Conservation (phyloP, 192 early-diverging fungal species). For the Globomyces pollinis-pini region DNA sequence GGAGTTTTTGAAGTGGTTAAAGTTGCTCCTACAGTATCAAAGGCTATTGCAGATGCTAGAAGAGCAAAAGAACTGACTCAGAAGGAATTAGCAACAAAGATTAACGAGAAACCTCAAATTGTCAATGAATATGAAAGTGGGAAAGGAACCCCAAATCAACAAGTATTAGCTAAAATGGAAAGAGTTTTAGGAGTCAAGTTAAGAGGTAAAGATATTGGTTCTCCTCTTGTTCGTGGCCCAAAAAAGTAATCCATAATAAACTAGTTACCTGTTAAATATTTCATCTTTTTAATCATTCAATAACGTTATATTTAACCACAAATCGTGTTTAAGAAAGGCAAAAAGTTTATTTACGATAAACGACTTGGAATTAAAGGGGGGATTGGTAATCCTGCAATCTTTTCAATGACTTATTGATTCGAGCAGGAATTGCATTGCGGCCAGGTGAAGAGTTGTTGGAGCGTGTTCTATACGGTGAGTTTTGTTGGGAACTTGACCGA, state of each 20-base stretch:
- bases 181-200: constrained; percentile 81
- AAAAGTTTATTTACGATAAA: no score
- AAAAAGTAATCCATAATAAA: constrained; percentile 1
- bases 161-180: constrained; percentile 85
- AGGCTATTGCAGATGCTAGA: constrained; percentile 77
- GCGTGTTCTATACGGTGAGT: no score
- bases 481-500: no score
- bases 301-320: no score
- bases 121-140: constrained; percentile 88
- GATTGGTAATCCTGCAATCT: no score
- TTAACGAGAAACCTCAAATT: constrained; percentile 90
- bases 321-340: no score
- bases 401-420: no score
- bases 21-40: constrained; percentile 63
- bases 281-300: no score
- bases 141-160: constrained; percentile 76
- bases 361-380: no score
- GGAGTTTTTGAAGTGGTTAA: constrained; percentile 36
- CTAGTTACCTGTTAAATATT: not conserved
- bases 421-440: no score
- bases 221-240: not conserved
- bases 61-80: constrained; percentile 70
- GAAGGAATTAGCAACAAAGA: constrained; percentile 78
- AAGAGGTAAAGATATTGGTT: constrained; percentile 52
- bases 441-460: no score